Evolutionary conservation across 768 basidiomycete genomes (phyloP), one percentile per base, ranked within the genome.

Genomic region (Rhizopogon salebrosus): DNA sequence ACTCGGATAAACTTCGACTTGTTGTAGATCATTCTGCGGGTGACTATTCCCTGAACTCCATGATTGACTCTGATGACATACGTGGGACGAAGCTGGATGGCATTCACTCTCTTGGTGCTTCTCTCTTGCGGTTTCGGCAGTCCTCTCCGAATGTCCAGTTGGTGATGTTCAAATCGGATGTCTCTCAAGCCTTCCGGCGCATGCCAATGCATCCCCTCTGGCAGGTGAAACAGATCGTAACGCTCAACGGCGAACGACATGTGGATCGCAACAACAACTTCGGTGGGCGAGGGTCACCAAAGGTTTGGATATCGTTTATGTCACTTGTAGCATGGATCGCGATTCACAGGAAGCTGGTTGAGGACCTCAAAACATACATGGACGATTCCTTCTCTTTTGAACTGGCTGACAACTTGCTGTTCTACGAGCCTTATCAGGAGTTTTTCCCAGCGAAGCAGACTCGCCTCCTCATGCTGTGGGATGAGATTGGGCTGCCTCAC

Each of bases 21-120:
- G 61, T 80, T 16, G 67, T 61, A 16, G 62, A 80, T 52, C 77
- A 78, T 9, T 70, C 64, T 40, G 61, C 65, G 0, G 74, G 73
- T 0, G 34, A 51, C 0, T 69, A 54, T 56, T 60, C 71, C 0
- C 64, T 72, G 1, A 78, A 80, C 55, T 63, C 67, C 0, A 65
- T 68, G 61, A 72, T 75, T 50, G 49, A 60, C 0, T 35, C 38
- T 0, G 53, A 63, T 0, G 61, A 62, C 26, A 65, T 63, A 4
- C 58, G 55, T 0, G 57, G 64, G 0, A 54, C 68, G 3, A 67
- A 51, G 0, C 59, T 76, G 4, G 71, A 77, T 57, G 71, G 61
- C 31, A 49, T 76, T 2, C 59, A 67, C 2, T 57, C 71, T 16
- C 57, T 75, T 0, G 70, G 69, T 20, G 52, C 51, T 0, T 29